phyloP scores from a whole-genome alignment of 2,329 filamentous ascomycete genomes.

The Aphanoascus verrucosus region DNA sequence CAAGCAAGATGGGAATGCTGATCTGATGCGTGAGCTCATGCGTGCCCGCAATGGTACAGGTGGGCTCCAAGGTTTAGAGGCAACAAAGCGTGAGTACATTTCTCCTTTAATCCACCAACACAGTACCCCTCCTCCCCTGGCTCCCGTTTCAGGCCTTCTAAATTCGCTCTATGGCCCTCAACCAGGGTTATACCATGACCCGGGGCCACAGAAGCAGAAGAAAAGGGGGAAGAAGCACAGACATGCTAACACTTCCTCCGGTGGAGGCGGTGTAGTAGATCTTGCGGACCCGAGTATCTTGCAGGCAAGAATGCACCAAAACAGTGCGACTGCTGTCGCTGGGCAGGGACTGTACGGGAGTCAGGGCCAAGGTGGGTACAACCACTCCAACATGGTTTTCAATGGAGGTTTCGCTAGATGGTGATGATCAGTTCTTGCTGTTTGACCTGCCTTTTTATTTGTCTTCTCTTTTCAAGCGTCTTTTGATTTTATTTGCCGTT shows the following conservation, averaged over 20 bases:
- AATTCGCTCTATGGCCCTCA: slow-evolving; percentile 83
- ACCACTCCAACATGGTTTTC: slow-evolving; percentile 69
- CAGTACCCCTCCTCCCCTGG: slow-evolving; percentile 74
- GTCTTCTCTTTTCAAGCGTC: slow-evolving; percentile 16
- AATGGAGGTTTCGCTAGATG: slow-evolving; percentile 56
- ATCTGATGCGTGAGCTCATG: slow-evolving; percentile 72
- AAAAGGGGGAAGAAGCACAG: slow-evolving; percentile 99
- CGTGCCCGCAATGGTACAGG: slow-evolving; percentile 52
- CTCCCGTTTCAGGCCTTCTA: slow-evolving; percentile 82
- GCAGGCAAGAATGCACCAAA: slow-evolving; percentile 92
- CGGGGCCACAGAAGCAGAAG: slow-evolving; percentile 87
- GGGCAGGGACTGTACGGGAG: slow-evolving; percentile 84
- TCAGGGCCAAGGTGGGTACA: slow-evolving; percentile 88
- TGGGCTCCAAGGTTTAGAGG: slow-evolving; percentile 63
- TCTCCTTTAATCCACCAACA: slow-evolving; percentile 86
- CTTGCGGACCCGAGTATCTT: slow-evolving; percentile 99
- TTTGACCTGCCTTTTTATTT: slow-evolving; percentile 11
- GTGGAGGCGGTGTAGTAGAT: slow-evolving; percentile 96
- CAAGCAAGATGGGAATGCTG: slow-evolving; percentile 62
- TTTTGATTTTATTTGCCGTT: slow-evolving; percentile 16
- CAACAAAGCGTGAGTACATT: slow-evolving; percentile 97
- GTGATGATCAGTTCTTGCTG: slow-evolving; percentile 37
- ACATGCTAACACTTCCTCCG: slow-evolving; percentile 99
- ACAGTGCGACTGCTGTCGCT: slow-evolving; percentile 59
- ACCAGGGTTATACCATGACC: slow-evolving; percentile 79